Base-by-base conservation (phyloP, 1,284 basidiomycete genomes). In the Sporisorium exsertum region DNA sequence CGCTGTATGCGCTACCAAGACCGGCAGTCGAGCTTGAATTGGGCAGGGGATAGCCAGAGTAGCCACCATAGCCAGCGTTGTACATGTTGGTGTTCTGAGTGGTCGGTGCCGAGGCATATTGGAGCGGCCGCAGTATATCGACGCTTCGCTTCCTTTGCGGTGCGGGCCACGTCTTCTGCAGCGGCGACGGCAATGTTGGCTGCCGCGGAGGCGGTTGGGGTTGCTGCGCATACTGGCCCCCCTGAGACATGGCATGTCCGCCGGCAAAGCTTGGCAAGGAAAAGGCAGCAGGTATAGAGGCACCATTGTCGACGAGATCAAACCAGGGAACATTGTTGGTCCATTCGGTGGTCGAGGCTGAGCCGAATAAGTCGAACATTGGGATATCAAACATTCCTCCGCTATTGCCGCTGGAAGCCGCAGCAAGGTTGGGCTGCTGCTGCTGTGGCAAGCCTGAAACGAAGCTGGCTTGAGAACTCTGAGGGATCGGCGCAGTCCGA, bases 301-400 rank as follows among this genome's bases (percentile, higher is more conserved):
- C 35, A 15, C 46, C 47, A 18, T 46, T 56, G 16, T 71, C 68
- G 16, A 75, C 33, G 7, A 63, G 67, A 37, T 75, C 67, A 50
- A 75, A 75, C 72, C 72, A 75, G 6, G 72, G 72, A 57, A 67
- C 72, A 8, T 66, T 66, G 56, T 75, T 64, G n/a, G 67, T 60
- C 72, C 72, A 75, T n/a, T 74, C 72, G 0, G 52, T 67, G 8
- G 63, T 59, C n/a, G 57, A 52, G 9, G 46, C 56, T 20, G 66
- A 53, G 12, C 52, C 60, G 29, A 75, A 65, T 8, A 66, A 43
- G 42, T 75, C 72, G 27, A 70, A 75, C 55, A 70, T 66, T 22
- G 72, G 72, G 9, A 75, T 66, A 40, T 75, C 72, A 35, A 75
- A 75, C 49, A 75, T 75, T 24, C 72, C 72, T 13, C 72, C 72